A percentile compares a stretch with the other conserved stretches of the same genome.
phyloP scores from a whole-genome alignment of 352 stramenopile genomes.

The Globisporangium abappressorium region DNA sequence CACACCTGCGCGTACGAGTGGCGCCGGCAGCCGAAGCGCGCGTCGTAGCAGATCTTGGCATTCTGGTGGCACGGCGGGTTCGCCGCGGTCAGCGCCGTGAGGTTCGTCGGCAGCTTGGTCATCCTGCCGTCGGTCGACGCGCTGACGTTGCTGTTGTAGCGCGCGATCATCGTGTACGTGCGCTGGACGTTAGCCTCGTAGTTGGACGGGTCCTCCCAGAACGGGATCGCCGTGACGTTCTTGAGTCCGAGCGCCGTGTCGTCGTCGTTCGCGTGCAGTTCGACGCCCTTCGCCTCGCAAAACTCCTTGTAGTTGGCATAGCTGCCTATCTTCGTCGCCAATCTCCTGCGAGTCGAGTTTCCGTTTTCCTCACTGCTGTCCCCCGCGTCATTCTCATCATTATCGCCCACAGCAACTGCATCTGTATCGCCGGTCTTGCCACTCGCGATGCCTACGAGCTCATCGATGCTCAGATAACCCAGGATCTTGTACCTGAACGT shows the following conservation, averaged over 20 bases:
- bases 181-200: constrained; percentile 50
- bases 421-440: constrained; percentile 18
- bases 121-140: constrained; percentile 30
- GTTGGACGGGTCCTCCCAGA: constrained; percentile 55
- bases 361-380: constrained; percentile 3
- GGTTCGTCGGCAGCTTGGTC: constrained; percentile 38
- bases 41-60: constrained; percentile 45
- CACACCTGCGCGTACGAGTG: constrained; percentile 69
- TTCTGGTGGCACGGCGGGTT: constrained; percentile 71
- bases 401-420: constrained; percentile 2
- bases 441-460: constrained; percentile 66
- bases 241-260: constrained; percentile 48
- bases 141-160: constrained; percentile 42
- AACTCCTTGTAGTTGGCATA: constrained; percentile 52
- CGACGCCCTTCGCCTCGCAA: constrained; percentile 37
- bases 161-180: constrained; percentile 43
- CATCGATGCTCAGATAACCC: constrained; percentile 56
- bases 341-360: background rate
- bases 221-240: constrained; percentile 48
- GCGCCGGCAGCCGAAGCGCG: constrained; percentile 46
- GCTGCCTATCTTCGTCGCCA: background rate
- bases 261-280: constrained; percentile 54
- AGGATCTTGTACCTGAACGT: constrained; percentile 76
- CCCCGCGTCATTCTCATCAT: background rate
- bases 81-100: constrained; percentile 31